phyloP scores from a whole-genome alignment of 1,284 basidiomycete species.

The Stygiomarasmius scandens region DNA sequence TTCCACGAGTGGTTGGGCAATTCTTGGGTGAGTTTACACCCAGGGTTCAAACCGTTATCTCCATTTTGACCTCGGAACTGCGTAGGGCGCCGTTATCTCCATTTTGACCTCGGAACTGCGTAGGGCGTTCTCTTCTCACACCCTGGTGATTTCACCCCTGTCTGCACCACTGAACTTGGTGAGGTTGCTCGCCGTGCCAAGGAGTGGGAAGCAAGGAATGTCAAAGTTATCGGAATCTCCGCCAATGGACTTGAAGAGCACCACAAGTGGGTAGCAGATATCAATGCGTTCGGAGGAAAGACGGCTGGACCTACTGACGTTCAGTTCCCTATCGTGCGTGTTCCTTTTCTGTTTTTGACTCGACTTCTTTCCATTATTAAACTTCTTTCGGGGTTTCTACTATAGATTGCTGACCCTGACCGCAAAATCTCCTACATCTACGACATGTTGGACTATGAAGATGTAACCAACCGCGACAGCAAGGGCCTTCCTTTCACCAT shows the following conservation, averaged over 20 bases:
- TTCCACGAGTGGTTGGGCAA: slow-evolving; percentile 80
- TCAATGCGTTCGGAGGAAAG: slow-evolving; percentile 79
- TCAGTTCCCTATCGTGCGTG: slow-evolving; percentile 86
- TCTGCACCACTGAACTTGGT: slow-evolving; percentile 84
- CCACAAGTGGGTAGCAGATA: slow-evolving; percentile 89
- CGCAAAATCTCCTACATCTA: slow-evolving; percentile 87
- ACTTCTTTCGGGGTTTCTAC: no score
- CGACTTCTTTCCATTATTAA: not conserved
- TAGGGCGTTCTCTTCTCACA: slow-evolving; percentile 90
- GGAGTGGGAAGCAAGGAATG: slow-evolving; percentile 86
- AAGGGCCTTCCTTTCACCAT: slow-evolving; percentile 91
- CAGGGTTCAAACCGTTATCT: no score
- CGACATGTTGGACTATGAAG: slow-evolving; percentile 96
- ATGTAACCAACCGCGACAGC: slow-evolving; percentile 91
- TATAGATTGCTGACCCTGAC: slow-evolving; percentile 87
- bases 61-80: no score
- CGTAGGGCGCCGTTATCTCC: slow-evolving; percentile 45
- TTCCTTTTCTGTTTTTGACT: not conserved
- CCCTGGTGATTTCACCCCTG: slow-evolving; percentile 82
- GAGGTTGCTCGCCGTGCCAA: slow-evolving; percentile 87
- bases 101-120: no score
- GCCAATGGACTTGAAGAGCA: slow-evolving; percentile 92
- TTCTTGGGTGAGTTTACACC: slow-evolving; percentile 54
- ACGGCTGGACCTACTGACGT: slow-evolving; percentile 67
- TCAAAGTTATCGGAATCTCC: slow-evolving; percentile 94